phyloP scores from a whole-genome alignment of 2,329 filamentous ascomycete genomes.

The Xylaria sp. region DNA sequence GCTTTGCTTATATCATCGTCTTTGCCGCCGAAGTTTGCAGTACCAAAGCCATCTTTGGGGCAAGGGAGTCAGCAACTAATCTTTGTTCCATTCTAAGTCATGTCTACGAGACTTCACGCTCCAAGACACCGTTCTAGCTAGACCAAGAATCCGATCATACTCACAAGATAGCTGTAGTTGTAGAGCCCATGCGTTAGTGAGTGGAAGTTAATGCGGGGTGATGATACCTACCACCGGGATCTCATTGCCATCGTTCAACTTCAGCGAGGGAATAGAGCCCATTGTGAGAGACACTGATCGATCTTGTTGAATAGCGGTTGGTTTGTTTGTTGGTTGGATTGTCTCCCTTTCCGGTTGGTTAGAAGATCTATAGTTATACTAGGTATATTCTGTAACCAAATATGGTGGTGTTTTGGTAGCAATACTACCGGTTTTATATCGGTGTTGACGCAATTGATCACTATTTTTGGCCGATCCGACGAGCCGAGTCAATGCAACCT shows the following conservation, averaged over 20 bases:
- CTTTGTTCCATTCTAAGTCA: not conserved
- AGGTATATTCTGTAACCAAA: too few relatives aligned
- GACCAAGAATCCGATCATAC: not conserved
- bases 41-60: slow-evolving; percentile 68
- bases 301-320: not conserved
- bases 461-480: too few relatives aligned
- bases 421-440: too few relatives aligned
- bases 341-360: not conserved
- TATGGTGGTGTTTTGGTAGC: too few relatives aligned
- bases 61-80: not conserved
- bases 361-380: not conserved
- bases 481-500: too few relatives aligned
- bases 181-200: slow-evolving; percentile 15
- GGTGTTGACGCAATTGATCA: too few relatives aligned
- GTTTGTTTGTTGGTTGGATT: not conserved
- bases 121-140: not conserved
- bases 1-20: slow-evolving; percentile 63
- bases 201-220: not conserved
- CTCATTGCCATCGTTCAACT: slow-evolving; percentile 75
- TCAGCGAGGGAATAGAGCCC: slow-evolving; percentile 62
- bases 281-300: not conserved
- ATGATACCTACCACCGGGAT: slow-evolving; percentile 69
- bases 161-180: slow-evolving; percentile 63
- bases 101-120: not conserved
- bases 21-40: slow-evolving; percentile 69